Conservation (phyloP, 306 rosid genomes). For the Herpetospermum pedunculosum region DNA sequence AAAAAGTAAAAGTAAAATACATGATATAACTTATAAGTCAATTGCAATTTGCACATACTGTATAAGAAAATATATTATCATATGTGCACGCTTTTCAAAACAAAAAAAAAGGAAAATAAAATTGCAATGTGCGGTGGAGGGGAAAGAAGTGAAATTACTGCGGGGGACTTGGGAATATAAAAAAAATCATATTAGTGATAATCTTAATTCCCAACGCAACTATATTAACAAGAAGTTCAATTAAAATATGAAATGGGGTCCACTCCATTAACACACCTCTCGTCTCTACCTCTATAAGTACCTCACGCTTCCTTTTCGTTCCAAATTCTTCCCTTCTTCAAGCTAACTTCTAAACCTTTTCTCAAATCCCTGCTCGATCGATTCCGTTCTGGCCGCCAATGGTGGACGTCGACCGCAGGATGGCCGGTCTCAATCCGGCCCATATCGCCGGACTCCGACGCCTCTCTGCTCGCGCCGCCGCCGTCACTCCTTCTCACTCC, state of each 20-base stretch:
- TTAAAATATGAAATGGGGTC: constrained; percentile 5
- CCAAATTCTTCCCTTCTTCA: background rate
- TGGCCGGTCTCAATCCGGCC: constrained; percentile 92
- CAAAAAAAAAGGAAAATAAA: background rate
- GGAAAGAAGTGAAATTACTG: background rate
- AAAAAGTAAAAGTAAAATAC: too few relatives aligned
- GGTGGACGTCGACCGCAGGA: constrained; percentile 99
- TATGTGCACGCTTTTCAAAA: background rate
- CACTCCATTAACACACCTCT: background rate
- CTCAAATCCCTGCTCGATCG: background rate
- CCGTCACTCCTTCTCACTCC: constrained; percentile 45
- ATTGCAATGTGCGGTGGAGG: background rate
- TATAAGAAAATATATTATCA: too few relatives aligned
- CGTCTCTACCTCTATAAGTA: background rate
- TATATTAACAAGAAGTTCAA: background rate
- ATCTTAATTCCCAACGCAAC: background rate
- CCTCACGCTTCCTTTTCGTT: too few relatives aligned
- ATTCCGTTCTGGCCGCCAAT: constrained; percentile 14
- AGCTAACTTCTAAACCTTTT: background rate
- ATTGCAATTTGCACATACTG: too few relatives aligned
- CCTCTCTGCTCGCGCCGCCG: constrained; percentile 87
- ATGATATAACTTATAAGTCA: too few relatives aligned
- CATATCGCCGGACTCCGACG: constrained; percentile 89
- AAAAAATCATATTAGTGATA: background rate
- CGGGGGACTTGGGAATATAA: background rate